Conservation (phyloP, 148 eudicot species). For the Cornus florida region DNA sequence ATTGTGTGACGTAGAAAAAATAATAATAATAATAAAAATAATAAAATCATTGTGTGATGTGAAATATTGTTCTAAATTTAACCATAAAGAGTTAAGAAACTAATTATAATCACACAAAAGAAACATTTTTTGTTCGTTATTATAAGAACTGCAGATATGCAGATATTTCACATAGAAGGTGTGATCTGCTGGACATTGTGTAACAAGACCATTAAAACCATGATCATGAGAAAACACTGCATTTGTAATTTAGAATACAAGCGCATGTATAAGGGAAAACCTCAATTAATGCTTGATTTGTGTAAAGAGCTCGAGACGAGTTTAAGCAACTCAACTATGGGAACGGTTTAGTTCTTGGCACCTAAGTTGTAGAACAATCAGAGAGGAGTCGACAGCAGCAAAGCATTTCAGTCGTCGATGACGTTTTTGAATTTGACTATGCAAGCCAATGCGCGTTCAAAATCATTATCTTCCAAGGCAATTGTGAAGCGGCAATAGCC, state of each 20-base stretch:
- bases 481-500: conserved; percentile 87
- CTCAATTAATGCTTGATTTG: background rate
- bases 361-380: conserved; percentile 1
- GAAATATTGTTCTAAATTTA: background rate
- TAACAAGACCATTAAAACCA: background rate
- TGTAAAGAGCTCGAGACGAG: background rate
- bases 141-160: background rate
- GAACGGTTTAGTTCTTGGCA: conserved; percentile 4
- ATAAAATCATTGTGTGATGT: background rate
- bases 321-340: background rate
- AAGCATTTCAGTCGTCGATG: conserved; percentile 17
- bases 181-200: background rate
- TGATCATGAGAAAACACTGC: background rate
- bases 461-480: conserved; percentile 74
- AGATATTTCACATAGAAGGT: background rate
- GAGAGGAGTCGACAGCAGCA: background rate
- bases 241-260: background rate
- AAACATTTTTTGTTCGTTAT: background rate
- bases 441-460: conserved; percentile 67
- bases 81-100: background rate
- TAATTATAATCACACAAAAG: background rate
- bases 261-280: background rate
- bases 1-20: too few relatives aligned
- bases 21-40: too few relatives aligned
- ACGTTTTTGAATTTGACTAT: conserved; percentile 54